These are phyloP conservation scores for Ambrosiella cleistominuta DNA, from an alignment of 2,329 filamentous ascomycete genomes.

Conservation along the genomic window DNA sequence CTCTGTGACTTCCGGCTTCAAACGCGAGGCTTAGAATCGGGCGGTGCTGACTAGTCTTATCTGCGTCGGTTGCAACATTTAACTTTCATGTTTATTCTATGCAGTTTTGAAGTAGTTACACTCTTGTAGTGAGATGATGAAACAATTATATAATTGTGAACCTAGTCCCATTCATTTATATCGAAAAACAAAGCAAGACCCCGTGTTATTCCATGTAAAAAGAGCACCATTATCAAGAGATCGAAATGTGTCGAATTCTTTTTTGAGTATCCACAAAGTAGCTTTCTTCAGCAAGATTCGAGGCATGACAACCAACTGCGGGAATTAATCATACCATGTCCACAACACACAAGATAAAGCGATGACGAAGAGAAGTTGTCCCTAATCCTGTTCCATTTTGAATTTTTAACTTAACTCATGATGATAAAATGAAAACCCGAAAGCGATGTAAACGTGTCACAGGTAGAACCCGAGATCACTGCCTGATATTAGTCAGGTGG, in stretches of 20 bases:
- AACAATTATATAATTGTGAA: background rate
- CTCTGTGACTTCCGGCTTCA: no score
- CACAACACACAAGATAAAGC: background rate
- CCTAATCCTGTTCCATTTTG: conserved; percentile 7
- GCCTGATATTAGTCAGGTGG: background rate
- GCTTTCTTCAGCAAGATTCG: background rate
- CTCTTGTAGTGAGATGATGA: no score
- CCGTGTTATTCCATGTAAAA: conserved; percentile 8
- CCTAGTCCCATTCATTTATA: background rate
- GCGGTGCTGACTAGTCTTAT: no score
- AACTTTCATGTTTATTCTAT: no score
- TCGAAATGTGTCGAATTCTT: background rate
- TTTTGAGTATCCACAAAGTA: conserved; percentile 5
- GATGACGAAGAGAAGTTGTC: conserved; percentile 5
- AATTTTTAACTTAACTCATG: conserved; percentile 5
- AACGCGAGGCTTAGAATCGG: no score
- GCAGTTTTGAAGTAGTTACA: no score
- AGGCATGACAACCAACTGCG: background rate
- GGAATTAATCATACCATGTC: background rate
- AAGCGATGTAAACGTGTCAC: background rate
- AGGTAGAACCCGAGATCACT: background rate
- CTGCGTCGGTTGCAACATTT: no score
- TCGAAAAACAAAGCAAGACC: conserved; percentile 8
- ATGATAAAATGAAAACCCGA: conserved; percentile 1
- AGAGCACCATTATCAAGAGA: conserved; percentile 3